Evolutionary conservation across 805 yeast genomes (phyloP).

Genomic region (Suhomyces sp.): DNA sequence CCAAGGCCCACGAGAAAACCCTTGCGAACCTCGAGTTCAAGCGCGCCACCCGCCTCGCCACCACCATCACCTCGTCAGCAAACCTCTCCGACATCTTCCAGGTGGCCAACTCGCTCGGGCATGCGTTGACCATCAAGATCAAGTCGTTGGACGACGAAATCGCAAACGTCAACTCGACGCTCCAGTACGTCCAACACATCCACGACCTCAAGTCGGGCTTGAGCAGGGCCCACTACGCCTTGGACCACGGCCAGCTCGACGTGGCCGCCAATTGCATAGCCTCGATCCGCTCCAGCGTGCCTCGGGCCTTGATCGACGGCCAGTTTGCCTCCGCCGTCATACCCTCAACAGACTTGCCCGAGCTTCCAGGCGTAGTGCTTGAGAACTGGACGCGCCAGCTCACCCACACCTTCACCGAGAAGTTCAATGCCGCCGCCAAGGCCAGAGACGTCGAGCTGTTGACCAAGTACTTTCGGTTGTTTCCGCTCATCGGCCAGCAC

Average conservation of each 20-base stretch:
- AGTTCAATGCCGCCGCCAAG: constrained; percentile 70
- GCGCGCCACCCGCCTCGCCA: constrained; percentile 57
- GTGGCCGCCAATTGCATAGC: constrained; percentile 71
- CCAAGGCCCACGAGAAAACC: constrained; percentile 32
- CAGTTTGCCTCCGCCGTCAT: constrained; percentile 75
- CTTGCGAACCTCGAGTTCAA: constrained; percentile 53
- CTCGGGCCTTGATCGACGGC: constrained; percentile 53
- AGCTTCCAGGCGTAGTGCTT: constrained; percentile 60
- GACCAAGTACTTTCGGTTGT: constrained; percentile 77
- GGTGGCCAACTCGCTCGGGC: constrained; percentile 63
- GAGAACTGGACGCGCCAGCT: constrained; percentile 58
- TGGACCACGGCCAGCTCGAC: constrained; percentile 67
- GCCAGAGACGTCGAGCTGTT: constrained; percentile 63
- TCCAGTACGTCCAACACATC: constrained; percentile 62
- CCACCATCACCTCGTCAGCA: constrained; percentile 56
- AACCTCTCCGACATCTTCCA: constrained; percentile 52
- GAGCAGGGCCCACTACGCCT: constrained; percentile 62
- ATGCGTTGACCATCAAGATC: constrained; percentile 65
- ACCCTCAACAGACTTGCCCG: constrained; percentile 85
- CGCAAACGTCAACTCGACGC: constrained; percentile 57
- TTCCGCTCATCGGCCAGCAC: constrained; percentile 78
- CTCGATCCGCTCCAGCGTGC: constrained; percentile 42
- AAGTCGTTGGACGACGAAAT: constrained; percentile 69
- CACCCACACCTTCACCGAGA: constrained; percentile 51
- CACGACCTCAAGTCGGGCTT: constrained; percentile 65